These are phyloP conservation scores for Blastocystis sp. DNA, from an alignment of 352 stramenopile species.

Conservation along the genomic window DNA sequence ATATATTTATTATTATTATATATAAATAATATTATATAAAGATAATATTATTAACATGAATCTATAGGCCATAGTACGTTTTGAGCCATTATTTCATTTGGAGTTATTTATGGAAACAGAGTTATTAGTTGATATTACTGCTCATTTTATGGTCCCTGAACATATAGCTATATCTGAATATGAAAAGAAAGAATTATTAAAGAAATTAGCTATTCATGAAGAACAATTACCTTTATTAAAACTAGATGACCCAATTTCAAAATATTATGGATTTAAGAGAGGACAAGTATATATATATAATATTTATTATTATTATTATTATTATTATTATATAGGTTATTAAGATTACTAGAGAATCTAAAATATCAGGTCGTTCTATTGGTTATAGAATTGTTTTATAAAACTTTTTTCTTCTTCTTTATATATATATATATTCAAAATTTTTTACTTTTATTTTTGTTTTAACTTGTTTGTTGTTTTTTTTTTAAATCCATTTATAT, in stretches of 20 bases:
- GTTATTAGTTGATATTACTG: constrained; percentile 39
- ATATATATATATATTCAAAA: too few relatives aligned
- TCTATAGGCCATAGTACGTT: constrained; percentile 4
- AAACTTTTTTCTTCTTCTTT: too few relatives aligned
- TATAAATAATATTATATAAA: too few relatives aligned
- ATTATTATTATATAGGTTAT: too few relatives aligned
- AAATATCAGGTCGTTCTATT: constrained; percentile 24
- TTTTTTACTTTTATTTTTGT: too few relatives aligned
- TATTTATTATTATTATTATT: too few relatives aligned
- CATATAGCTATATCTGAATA: constrained; percentile 35
- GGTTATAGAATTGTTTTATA: constrained; percentile 38
- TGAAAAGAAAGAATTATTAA: constrained; percentile 35
- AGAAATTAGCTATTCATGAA: constrained; percentile 15
- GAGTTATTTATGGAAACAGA: constrained; percentile 37
- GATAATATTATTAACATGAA: too few relatives aligned
- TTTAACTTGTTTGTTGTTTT: too few relatives aligned
- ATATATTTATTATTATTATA: too few relatives aligned
- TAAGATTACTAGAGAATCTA: constrained; percentile 34
- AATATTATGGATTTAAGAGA: constrained; percentile 35
- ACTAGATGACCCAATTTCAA: constrained; percentile 19
- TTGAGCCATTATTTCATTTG: constrained; percentile 35
- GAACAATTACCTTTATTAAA: constrained; percentile 30
- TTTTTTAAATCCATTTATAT: too few relatives aligned
- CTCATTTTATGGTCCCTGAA: constrained; percentile 38
- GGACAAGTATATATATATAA: too few relatives aligned